Evolutionary conservation across 2,329 filamentous ascomycete genomes (phyloP).

Genomic region (Epichloe hybrida): DNA sequence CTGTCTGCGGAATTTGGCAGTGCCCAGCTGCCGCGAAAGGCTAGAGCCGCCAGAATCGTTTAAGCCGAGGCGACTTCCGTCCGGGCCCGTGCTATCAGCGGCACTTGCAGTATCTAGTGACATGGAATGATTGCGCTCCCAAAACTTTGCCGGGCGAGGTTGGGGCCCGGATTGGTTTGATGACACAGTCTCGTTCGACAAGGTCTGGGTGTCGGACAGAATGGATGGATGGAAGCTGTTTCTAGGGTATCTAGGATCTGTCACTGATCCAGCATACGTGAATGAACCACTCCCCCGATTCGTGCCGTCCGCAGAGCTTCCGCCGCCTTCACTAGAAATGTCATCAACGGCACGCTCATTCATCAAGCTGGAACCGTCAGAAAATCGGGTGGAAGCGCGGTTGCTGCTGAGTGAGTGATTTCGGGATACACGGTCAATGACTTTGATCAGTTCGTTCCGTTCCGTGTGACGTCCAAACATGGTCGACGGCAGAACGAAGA

Average conservation of each 20-base stretch:
- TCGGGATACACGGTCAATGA: conserved; percentile 65
- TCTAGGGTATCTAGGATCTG: conserved; percentile 27
- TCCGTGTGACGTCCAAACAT: conserved; percentile 74
- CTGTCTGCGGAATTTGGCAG: conserved; percentile 44
- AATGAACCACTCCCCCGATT: conserved; percentile 36
- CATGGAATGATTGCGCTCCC: conserved; percentile 40
- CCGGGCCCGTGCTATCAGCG: conserved; percentile 28
- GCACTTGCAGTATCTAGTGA: conserved; percentile 34
- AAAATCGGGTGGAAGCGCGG: conserved; percentile 30
- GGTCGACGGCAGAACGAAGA: conserved; percentile 70
- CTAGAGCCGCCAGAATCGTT: conserved; percentile 34
- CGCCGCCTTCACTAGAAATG: conserved; percentile 41
- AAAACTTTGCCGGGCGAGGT: conserved; percentile 28
- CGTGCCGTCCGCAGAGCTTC: conserved; percentile 41
- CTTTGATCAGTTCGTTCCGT: conserved; percentile 51
- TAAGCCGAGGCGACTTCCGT: conserved; percentile 28
- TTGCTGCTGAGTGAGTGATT: conserved; percentile 40
- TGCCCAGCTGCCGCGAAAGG: conserved; percentile 39
- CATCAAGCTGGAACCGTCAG: conserved; percentile 41
- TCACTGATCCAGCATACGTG: conserved; percentile 25
- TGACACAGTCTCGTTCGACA: conserved; percentile 33
- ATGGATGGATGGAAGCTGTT: conserved; percentile 27
- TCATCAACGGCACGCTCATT: conserved; percentile 38
- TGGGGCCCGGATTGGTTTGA: conserved; percentile 28
- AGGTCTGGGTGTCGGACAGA: conserved; percentile 26